Percentiles rank a stretch among this genome's conserved stretches.
Evolutionary conservation across 73 alveolate species (phyloP).

Genomic region (Durusdinium trenchii): DNA sequence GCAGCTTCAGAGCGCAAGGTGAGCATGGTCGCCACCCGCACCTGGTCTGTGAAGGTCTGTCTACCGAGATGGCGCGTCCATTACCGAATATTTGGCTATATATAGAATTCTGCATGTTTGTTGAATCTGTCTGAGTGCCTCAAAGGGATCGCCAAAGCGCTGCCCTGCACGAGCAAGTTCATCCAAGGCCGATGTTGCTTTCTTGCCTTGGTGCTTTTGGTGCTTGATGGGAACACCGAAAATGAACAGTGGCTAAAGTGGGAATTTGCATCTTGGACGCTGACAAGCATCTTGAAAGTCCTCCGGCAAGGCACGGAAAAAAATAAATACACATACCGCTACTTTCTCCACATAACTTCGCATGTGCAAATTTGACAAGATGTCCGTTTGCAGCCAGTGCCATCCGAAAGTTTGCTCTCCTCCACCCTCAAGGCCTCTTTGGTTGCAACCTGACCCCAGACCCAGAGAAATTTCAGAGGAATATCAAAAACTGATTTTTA

Average conservation of each 20-base stretch:
- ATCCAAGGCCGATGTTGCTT: conserved; percentile 1
- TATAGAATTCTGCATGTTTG: not conserved
- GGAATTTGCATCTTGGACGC: not conserved
- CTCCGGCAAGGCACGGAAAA: not conserved
- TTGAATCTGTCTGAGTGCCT: not conserved
- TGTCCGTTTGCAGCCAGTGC: no score
- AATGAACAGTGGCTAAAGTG: not conserved
- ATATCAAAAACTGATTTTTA: no score
- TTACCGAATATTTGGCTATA: not conserved
- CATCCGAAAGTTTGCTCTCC: not conserved
- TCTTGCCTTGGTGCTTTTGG: not conserved
- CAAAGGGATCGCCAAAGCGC: conserved; percentile 78
- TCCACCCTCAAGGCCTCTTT: conserved; percentile 49
- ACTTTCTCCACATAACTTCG: no score
- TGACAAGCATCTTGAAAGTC: conserved; percentile 1
- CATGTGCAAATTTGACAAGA: no score
- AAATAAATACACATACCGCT: not conserved
- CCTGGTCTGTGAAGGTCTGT: not conserved
- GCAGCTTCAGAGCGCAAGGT: conserved; percentile 15
- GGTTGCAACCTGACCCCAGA: conserved; percentile 12
- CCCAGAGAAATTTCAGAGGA: not conserved
- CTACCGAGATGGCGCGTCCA: not conserved
- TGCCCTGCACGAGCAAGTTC: conserved; percentile 40
- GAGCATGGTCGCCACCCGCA: conserved; percentile 37
- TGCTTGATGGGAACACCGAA: no score